These are phyloP conservation scores for Zymoseptoria brevis DNA, from an alignment of 2,329 filamentous ascomycete genomes.

Conservation along the genomic window DNA sequence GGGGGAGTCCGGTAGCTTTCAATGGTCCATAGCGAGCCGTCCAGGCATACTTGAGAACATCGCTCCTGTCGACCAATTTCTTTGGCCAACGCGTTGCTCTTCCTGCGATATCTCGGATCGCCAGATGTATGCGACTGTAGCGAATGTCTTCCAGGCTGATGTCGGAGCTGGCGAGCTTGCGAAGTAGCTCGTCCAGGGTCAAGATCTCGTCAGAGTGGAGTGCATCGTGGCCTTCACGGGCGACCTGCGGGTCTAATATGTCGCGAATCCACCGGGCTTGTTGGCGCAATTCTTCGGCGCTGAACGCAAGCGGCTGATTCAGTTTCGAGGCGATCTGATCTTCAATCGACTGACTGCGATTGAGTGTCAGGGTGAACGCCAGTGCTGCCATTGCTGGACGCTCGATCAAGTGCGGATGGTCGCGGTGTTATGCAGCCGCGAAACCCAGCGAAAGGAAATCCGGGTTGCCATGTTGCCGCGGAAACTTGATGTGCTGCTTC, in stretches of 20 bases:
- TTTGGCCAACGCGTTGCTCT: constrained; percentile 42
- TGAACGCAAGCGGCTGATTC: constrained; percentile 5
- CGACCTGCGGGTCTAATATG: constrained; percentile 39
- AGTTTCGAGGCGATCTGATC: neutral
- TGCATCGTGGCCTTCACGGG: constrained; percentile 37
- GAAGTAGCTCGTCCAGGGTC: constrained; percentile 37
- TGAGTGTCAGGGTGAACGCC: neutral
- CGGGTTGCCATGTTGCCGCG: neutral
- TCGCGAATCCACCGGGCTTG: constrained; percentile 41
- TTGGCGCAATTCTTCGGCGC: constrained; percentile 28
- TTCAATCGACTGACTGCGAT: neutral
- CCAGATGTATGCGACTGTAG: constrained; percentile 40
- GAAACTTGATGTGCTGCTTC: neutral
- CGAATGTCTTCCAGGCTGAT: constrained; percentile 32
- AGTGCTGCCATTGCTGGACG: neutral
- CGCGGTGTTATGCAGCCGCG: too few species aligned
- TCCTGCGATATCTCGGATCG: constrained; percentile 36
- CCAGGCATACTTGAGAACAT: constrained; percentile 36
- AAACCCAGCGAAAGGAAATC: neutral
- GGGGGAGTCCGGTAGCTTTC: constrained; percentile 30
- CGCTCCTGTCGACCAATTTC: constrained; percentile 38
- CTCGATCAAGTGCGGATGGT: too few species aligned
- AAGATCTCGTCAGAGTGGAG: constrained; percentile 39
- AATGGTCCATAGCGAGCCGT: constrained; percentile 32
- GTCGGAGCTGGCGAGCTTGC: constrained; percentile 18